Evolutionary conservation across 1,284 basidiomycete species (phyloP), one percentile per base, ranked within the genome.

Genomic region (Blastosporella zonata): DNA sequence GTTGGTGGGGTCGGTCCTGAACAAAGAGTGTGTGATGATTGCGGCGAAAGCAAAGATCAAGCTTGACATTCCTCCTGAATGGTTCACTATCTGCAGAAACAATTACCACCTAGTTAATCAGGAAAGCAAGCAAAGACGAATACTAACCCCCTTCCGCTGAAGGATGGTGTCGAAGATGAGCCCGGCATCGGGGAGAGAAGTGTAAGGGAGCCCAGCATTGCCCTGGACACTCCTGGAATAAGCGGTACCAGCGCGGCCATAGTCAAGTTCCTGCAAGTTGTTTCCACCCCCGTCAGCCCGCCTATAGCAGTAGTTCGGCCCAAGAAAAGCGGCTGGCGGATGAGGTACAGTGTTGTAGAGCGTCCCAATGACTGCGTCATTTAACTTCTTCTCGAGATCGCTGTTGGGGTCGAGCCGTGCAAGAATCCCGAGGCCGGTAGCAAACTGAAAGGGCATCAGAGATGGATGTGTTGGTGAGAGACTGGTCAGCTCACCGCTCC

Each of bases 331-430:
- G 7, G 75, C 69, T 0, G 74, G 75, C 9, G 70, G 70, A 49
- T 80, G 79, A 1, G 78, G 74, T 31, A 79, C 56, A 21, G 76
- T 76, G 50, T 72, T 67, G 60, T 75, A 78, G 8, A 75, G 52
- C 7, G 57, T 43, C 12, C 43, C 55, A 20, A 65, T 63, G 5
- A 63, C 67, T 3, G 54, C 49, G 49, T 65, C 56, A 29, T 59
- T 57, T 51, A 67, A 48, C 25, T 59, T 57, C 43, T 58, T 62
- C 1, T 57, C 57, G 13, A 62, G 46, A 20, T 56, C 58, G 2
- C 50, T 50, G 34, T 55, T 50, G 8, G 63, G 59, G 33, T 64
- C 64, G 3, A 69, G 48, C 7, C 57, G 54, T 9, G 68, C 63
- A 8, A 71, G 58, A 22, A 69, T 55, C 2, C 54, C 58, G 1